Evolutionary conservation across 2,329 filamentous ascomycete species (phyloP).

Genomic region (Fusarium drepaniforme): DNA sequence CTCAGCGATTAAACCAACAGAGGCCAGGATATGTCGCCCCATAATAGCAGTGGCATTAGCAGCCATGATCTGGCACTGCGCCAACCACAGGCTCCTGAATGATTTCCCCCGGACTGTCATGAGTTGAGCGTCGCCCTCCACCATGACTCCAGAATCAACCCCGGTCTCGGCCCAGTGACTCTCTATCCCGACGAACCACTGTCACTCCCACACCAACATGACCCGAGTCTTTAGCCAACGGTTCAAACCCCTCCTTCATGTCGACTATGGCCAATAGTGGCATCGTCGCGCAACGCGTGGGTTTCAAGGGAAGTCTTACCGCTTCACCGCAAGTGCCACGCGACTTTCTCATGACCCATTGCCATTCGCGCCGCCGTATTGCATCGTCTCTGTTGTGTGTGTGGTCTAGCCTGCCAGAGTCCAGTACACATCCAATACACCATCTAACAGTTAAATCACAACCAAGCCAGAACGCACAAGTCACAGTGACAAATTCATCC

Average conservation of each 20-base stretch:
- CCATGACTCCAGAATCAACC: background rate
- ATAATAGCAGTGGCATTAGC: background rate
- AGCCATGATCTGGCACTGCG: background rate
- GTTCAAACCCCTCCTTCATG: background rate
- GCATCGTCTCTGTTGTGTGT: background rate
- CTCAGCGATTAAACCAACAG: background rate
- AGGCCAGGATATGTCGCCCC: background rate
- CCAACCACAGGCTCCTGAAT: background rate
- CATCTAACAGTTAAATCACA: slow-evolving; percentile 5
- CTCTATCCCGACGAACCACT: slow-evolving; percentile 27
- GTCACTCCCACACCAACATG: background rate
- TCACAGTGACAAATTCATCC: slow-evolving; percentile 1
- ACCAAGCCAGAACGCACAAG: slow-evolving; percentile 2
- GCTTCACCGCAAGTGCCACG: slow-evolving; percentile 5
- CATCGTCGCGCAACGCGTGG: slow-evolving; percentile 24
- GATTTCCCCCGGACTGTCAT: background rate
- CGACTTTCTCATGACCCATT: background rate
- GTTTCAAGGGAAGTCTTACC: slow-evolving; percentile 10
- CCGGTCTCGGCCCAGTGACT: slow-evolving; percentile 1
- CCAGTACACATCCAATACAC: slow-evolving; percentile 1
- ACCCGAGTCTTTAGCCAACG: background rate
- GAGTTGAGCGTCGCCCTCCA: background rate
- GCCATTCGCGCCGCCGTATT: background rate
- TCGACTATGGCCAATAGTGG: slow-evolving; percentile 25
- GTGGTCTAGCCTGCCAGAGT: background rate